Conservation (phyloP, 768 basidiomycete species). For the Lepiota venenata region DNA sequence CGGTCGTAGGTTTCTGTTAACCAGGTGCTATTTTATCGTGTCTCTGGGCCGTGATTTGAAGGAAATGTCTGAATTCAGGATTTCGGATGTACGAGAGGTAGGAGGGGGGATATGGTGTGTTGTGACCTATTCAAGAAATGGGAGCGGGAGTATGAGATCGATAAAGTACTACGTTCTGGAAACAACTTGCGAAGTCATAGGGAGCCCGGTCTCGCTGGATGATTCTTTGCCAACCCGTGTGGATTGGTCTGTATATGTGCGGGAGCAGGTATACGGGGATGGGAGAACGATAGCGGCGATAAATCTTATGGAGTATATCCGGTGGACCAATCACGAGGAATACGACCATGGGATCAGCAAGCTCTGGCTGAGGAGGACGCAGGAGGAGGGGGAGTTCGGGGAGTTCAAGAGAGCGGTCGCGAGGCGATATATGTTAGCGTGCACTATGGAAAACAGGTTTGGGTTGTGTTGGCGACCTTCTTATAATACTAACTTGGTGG, state of each 20-base stretch:
- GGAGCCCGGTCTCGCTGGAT: constrained; percentile 23
- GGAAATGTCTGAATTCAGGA: constrained; percentile 15
- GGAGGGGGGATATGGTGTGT: constrained; percentile 57
- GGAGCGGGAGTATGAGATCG: neutral
- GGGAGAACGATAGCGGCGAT: constrained; percentile 18
- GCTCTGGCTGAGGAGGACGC: constrained; percentile 51
- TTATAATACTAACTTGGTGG: constrained; percentile 4
- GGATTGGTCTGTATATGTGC: constrained; percentile 68
- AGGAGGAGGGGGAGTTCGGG: constrained; percentile 39
- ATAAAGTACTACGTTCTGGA: constrained; percentile 59
- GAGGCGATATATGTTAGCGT: constrained; percentile 62
- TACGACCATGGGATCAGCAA: constrained; percentile 66
- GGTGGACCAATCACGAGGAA: constrained; percentile 71
- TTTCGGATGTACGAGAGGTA: constrained; percentile 51
- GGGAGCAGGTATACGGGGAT: constrained; percentile 1
- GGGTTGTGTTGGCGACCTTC: constrained; percentile 2
- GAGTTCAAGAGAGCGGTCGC: constrained; percentile 46
- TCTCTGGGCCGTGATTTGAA: constrained; percentile 45
- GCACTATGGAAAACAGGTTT: constrained; percentile 72
- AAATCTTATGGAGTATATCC: constrained; percentile 35
- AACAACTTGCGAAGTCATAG: constrained; percentile 71
- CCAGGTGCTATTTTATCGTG: constrained; percentile 58
- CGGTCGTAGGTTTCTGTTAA: constrained; percentile 54
- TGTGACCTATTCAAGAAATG: constrained; percentile 13
- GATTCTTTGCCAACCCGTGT: constrained; percentile 28